Base-by-base conservation (phyloP, 495 filamentous ascomycete species). In the Opeltia flavorubescens region DNA sequence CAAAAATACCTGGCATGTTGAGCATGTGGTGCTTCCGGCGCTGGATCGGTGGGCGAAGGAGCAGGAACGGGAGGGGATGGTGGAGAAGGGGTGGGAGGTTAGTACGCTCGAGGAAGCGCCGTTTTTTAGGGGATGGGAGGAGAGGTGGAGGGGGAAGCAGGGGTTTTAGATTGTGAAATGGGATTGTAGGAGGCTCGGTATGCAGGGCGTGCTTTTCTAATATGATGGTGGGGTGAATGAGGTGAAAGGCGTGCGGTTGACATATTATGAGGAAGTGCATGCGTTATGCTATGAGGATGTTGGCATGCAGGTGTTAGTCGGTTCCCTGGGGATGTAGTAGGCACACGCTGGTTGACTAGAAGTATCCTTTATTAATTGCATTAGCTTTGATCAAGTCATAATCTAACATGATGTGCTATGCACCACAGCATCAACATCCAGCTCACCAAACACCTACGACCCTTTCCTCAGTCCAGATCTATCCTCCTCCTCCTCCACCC, bases 1-100 rank as follows among this genome's bases (percentile, higher is more conserved):
- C 50, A 94, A 94, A 70, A 77, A 67, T 47, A 83, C 80, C n/a
- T 86, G 83, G 78, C 83, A 89, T 68, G 78, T 83, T 11, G 76
- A 89, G 59, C 81, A 86, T 65, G 74, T 88, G 8, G 70, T 78
- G 0, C 53, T 84, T n/a, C 84, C 84, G 2, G 69, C 68, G 0
- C 50, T 94, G 44, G 76, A 83, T 55, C 57, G 67, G 51, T 94
- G 77, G 70, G 72, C 71, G 4, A 63, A 62, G 34, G 85, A 91
- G 64, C 87, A 95, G 63, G 65, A 75, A 15, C 67, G 69, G 34
- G 68, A 71, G 4, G 86, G 83, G 1, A 31, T 81, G 31, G 67
- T 83, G 33, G 64, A 68, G 35, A 60, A 67, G 55, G 72, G 67
- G 9, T 94, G 86, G 86, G 72, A 83, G 58, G 74, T 77, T 2